These are phyloP conservation scores for Chalciporus pseudorubinellus DNA, from an alignment of 768 basidiomycete genomes.

Conservation along the genomic window DNA sequence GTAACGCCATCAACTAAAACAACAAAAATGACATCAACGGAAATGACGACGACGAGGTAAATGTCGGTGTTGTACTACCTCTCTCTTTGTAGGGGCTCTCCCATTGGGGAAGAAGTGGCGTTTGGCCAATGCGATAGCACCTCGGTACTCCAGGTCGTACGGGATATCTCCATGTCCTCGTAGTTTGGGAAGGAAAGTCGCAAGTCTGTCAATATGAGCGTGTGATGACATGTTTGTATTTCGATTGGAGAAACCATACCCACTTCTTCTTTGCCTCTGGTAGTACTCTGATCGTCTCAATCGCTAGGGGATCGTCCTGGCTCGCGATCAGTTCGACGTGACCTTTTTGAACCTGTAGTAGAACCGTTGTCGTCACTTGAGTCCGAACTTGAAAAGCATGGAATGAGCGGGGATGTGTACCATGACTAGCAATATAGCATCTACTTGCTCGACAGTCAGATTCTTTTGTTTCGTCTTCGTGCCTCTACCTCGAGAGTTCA, in stretches of 20 bases:
- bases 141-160: constrained; percentile 27
- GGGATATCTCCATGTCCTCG: constrained; percentile 29
- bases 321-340: constrained; percentile 21
- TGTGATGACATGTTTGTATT: not conserved
- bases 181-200: constrained; percentile 28
- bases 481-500: constrained; percentile 24
- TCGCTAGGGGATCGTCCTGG: constrained; percentile 10
- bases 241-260: not conserved
- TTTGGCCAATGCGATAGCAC: constrained; percentile 27
- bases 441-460: constrained; percentile 24
- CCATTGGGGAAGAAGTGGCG: constrained; percentile 29
- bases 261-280: constrained; percentile 24
- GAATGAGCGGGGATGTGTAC: constrained; percentile 1
- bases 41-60: not conserved
- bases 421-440: constrained; percentile 23
- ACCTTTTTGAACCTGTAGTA: constrained; percentile 25
- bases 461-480: constrained; percentile 19
- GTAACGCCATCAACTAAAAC: constrained; percentile 20
- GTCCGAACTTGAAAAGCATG: too few species aligned
- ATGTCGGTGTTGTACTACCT: constrained; percentile 11
- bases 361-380: not conserved
- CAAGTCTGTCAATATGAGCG: constrained; percentile 15
- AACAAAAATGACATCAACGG: constrained; percentile 1
- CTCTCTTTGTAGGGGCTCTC: constrained; percentile 22
- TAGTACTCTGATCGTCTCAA: constrained; percentile 25